These are phyloP conservation scores for Fusarium nematophilum DNA, from an alignment of 2,329 filamentous ascomycete species.

Conservation along the genomic window DNA sequence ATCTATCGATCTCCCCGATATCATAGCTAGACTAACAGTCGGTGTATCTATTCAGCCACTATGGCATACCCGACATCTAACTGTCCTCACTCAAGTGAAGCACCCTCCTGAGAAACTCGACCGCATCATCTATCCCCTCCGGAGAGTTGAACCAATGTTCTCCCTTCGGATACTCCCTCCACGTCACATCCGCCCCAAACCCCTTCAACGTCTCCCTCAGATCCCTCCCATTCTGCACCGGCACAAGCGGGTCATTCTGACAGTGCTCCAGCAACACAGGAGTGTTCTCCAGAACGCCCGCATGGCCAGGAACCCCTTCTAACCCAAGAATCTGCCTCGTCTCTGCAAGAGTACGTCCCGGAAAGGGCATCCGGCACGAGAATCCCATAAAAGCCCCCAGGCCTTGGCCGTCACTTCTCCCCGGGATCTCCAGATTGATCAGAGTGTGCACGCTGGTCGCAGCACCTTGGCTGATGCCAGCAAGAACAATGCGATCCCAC, in stretches of 20 bases:
- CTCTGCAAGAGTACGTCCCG: conserved; percentile 44
- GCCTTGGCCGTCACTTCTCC: background rate
- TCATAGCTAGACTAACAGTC: too few relatives aligned
- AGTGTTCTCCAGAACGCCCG: conserved; percentile 52
- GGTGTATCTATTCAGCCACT: background rate
- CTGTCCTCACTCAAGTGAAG: background rate
- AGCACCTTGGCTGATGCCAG: conserved; percentile 60
- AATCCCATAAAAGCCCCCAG: conserved; percentile 53
- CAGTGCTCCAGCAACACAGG: conserved; percentile 60
- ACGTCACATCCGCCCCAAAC: conserved; percentile 54
- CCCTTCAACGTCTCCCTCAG: conserved; percentile 46
- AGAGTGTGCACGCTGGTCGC: conserved; percentile 54
- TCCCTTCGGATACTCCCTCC: conserved; percentile 55
- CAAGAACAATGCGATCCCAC: conserved; percentile 55
- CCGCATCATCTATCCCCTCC: conserved; percentile 55
- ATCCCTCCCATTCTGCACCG: background rate
- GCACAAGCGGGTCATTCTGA: conserved; percentile 55
- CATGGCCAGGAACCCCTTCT: background rate
- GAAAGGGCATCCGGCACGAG: conserved; percentile 52
- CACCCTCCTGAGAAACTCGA: conserved; percentile 45
- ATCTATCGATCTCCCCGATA: too few relatives aligned
- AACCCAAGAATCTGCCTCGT: conserved; percentile 33
- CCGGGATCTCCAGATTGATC: conserved; percentile 49
- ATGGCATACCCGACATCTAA: background rate
- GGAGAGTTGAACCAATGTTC: conserved; percentile 59